Base-by-base conservation (phyloP, 768 basidiomycete genomes). In the Paxillus involutus region DNA sequence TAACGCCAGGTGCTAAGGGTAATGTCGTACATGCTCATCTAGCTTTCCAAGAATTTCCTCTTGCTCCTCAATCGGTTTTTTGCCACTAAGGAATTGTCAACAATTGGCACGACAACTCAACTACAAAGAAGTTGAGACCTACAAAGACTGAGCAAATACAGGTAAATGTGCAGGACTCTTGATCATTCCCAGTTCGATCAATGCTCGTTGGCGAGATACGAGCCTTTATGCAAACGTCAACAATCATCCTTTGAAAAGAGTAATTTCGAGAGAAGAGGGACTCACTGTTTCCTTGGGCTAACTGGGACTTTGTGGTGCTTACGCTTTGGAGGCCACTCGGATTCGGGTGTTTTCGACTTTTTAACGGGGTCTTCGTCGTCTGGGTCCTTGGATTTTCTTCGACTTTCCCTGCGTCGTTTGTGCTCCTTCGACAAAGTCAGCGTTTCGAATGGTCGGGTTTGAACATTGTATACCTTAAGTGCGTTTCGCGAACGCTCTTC, bases 101-200 rank as follows among this genome's bases (percentile, higher is more conserved):
- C 41, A 16, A 52, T 17, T 9, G n/a, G 33, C 13, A 1, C 6
- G 26, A 47, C 45, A 14, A 33, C 26, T 1, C 53, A 40, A 19
- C 6, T n/a, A 21, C 32, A 32, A 12, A 32, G 43, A 12, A 49
- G 10, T 17, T 24, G 17, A 14, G 19, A 77, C 85, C 70, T 58
- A 89, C 88, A 90, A 89, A 32, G 80, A 73, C 51, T 77, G 75
- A 7, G 87, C 88, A 63, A 89, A 90, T 3, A 61, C 58, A 2
- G 81, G 70, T 4, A 87, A 68, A 41, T 88, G 80, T 11, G 70
- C 71, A 6, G 80, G 75, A 33, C 70, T 69, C 46, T 73, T 75
- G 61, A 91, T 81, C 67, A 84, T 76, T 10, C 82, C 85, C 3
- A 85, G 72, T 26, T 80, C 82, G 47, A 89, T 73, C 51, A 91